Evolutionary conservation across 352 stramenopile genomes (phyloP).

Genomic region (Pythium phragmitis): DNA sequence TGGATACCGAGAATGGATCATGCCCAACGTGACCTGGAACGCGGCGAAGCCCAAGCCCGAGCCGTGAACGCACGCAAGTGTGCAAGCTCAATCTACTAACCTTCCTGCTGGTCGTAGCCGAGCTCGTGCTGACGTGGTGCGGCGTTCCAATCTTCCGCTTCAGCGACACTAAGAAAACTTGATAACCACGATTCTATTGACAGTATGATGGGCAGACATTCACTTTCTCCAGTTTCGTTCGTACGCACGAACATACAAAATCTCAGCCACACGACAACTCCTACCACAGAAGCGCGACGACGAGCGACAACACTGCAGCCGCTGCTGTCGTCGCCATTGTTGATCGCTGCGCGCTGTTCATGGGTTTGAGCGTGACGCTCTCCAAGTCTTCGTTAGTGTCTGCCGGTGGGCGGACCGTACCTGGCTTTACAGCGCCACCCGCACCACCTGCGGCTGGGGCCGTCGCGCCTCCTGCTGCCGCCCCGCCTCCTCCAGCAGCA

Average conservation of each 20-base stretch:
- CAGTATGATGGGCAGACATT: too few species aligned
- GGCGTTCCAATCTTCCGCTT: slow-evolving; percentile 8
- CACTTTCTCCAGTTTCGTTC: not conserved
- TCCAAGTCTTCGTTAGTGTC: slow-evolving; percentile 68
- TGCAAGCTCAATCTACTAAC: slow-evolving; percentile 80
- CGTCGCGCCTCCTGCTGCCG: not conserved
- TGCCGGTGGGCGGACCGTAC: slow-evolving; percentile 32
- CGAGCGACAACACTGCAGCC: slow-evolving; percentile 9
- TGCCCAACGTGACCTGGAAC: slow-evolving; percentile 37
- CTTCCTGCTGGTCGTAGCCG: slow-evolving; percentile 50
- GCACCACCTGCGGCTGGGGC: not conserved
- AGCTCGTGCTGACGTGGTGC: slow-evolving; percentile 17
- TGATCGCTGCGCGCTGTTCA: slow-evolving; percentile 17
- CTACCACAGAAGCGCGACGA: slow-evolving; percentile 16
- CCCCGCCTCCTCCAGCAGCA: not conserved
- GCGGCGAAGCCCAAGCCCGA: slow-evolving; percentile 54
- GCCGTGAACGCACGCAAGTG: slow-evolving; percentile 65
- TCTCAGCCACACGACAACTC: not conserved
- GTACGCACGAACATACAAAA: not conserved
- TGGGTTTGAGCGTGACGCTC: slow-evolving; percentile 37
- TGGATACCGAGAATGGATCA: slow-evolving; percentile 53
- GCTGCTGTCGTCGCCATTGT: slow-evolving; percentile 17
- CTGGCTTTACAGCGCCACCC: slow-evolving; percentile 5
- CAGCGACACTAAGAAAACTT: not conserved
- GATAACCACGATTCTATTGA: not conserved